Evolutionary conservation across 2,329 filamentous ascomycete species (phyloP).

Genomic region (Ascochyta clinopodiicola): DNA sequence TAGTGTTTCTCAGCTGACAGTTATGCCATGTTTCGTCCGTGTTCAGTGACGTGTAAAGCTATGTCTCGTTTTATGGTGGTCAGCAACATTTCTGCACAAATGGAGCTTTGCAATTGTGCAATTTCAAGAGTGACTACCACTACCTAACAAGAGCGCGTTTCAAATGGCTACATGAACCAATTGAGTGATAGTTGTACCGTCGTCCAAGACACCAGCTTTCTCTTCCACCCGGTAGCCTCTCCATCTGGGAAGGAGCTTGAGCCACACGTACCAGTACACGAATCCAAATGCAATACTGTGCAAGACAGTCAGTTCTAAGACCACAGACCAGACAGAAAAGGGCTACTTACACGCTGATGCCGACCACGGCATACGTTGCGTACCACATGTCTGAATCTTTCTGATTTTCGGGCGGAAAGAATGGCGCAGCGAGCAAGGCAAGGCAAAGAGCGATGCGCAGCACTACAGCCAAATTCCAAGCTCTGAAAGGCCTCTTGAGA

Average conservation of each 20-base stretch:
- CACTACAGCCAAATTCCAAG: slow-evolving; percentile 66
- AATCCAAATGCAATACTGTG: slow-evolving; percentile 64
- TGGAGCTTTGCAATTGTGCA: neutral
- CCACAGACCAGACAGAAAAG: slow-evolving; percentile 6
- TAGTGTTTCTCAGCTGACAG: neutral
- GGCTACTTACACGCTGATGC: slow-evolving; percentile 57
- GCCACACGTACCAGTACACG: slow-evolving; percentile 74
- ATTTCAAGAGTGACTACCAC: neutral
- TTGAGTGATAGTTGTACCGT: slow-evolving; percentile 71
- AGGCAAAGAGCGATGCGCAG: slow-evolving; percentile 62
- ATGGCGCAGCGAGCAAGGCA: slow-evolving; percentile 65
- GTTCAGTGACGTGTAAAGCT: neutral
- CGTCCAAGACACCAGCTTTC: slow-evolving; percentile 63
- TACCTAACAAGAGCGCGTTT: neutral
- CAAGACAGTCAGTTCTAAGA: slow-evolving; percentile 10
- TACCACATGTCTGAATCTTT: slow-evolving; percentile 52
- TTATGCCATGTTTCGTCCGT: neutral
- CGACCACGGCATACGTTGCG: slow-evolving; percentile 61
- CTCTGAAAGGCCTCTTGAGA: slow-evolving; percentile 68
- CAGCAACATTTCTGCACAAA: neutral
- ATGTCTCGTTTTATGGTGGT: neutral
- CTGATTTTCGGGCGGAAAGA: slow-evolving; percentile 60
- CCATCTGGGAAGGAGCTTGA: slow-evolving; percentile 64
- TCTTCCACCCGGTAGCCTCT: slow-evolving; percentile 69
- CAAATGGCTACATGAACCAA: slow-evolving; percentile 49